Conservation (phyloP, 2,329 filamentous ascomycete genomes). For the Sporothrix euskadiensis region DNA sequence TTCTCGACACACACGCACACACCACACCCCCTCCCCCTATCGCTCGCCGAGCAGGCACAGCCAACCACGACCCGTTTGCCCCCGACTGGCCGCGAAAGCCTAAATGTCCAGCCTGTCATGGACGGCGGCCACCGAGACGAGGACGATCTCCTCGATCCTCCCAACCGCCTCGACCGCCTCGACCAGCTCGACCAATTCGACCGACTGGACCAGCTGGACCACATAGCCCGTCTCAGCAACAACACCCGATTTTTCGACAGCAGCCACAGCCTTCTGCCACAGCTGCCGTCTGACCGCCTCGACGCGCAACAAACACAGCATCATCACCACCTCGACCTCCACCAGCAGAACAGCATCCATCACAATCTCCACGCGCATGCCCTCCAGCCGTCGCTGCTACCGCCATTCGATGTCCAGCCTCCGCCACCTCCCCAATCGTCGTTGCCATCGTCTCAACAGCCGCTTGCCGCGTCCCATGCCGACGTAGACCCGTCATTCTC, state of each 20-base stretch:
- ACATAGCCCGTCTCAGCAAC: slow-evolving; percentile 28
- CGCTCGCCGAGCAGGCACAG: slow-evolving; percentile 16
- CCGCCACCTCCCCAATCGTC: not conserved
- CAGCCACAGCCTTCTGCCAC: slow-evolving; percentile 12
- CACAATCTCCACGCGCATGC: not conserved
- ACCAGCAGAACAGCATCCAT: slow-evolving; percentile 5
- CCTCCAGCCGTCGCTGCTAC: slow-evolving; percentile 24
- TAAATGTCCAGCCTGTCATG: slow-evolving; percentile 49
- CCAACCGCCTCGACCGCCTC: slow-evolving; percentile 34
- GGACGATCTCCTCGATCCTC: slow-evolving; percentile 41
- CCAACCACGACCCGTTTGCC: slow-evolving; percentile 24
- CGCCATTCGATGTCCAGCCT: slow-evolving; percentile 21
- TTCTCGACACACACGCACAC: slow-evolving; percentile 18
- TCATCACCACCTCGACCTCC: slow-evolving; percentile 5
- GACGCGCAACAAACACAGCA: slow-evolving; percentile 22
- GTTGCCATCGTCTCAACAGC: not conserved
- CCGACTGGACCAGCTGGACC: slow-evolving; percentile 36
- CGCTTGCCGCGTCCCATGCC: slow-evolving; percentile 3
- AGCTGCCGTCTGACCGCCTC: slow-evolving; percentile 14
- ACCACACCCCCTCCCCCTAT: slow-evolving; percentile 10
- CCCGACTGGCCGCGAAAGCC: slow-evolving; percentile 33
- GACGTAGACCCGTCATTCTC: slow-evolving; percentile 1
- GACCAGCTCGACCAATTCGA: slow-evolving; percentile 36
- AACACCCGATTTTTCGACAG: slow-evolving; percentile 11
- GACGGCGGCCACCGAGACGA: slow-evolving; percentile 50